Base-by-base conservation (phyloP, 805 yeast species). In the Scheffersomyces ergatensis region DNA sequence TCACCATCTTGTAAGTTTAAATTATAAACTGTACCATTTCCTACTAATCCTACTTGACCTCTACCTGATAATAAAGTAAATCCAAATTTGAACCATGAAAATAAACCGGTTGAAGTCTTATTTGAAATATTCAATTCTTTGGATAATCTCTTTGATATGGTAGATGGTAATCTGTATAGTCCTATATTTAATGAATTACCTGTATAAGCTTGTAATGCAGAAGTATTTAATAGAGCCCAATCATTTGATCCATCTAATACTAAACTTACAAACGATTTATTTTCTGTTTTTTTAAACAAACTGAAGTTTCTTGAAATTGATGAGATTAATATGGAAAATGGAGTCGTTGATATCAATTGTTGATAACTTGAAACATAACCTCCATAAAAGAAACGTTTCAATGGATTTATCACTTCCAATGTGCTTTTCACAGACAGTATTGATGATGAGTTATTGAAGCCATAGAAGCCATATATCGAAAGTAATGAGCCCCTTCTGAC, bases 201-300 rank as follows among this genome's bases (percentile, higher is more conserved):
- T 6, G 75, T 55, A 47, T 70, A 79, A 0, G 71, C 74, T 35
- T 78, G 79, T 17, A 82, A 53, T 0, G 81, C 66, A 13, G 63
- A 54, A 1, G 67, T 60, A 33, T 74, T 65, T 34, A 82, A 63
- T 3, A 82, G 42, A 1, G 83, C 84, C 85, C 85, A 82, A 50
- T 82, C 89, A 15, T 57, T 56, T 0, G 76, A 62, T 2, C 89
- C 89, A 46, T 82, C 85, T 42, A 82, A 53, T 3, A 62, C 45
- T 19, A 82, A 42, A 32, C 60, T 64, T 8, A 70, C 72, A 45
- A 78, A 71, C 2, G 80, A 62, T 35, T 65, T 70, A 15, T 55
- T 45, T 26, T 55, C 60, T 34, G 42, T 51, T 39, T 33, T 46
- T 34, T 45, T 37, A 5, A 47, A 36, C 29, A 34, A 43, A 41